These are phyloP conservation scores for Xylaria sp. DNA, from an alignment of 2,329 filamentous ascomycete species.

Conservation along the genomic window DNA sequence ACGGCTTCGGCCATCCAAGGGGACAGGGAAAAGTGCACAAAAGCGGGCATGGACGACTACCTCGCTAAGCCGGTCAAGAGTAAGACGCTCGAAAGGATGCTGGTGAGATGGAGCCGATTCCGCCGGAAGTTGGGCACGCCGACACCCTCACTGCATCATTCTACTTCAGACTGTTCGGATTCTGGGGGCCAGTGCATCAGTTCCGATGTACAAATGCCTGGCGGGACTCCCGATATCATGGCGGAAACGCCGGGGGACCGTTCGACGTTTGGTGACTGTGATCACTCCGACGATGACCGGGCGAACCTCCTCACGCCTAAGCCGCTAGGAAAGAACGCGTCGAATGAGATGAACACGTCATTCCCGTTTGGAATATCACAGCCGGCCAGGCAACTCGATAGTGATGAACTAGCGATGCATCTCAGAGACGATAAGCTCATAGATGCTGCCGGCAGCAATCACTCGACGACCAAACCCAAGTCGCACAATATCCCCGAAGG, in stretches of 20 bases:
- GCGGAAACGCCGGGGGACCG: conserved; percentile 24
- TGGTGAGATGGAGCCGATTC: conserved; percentile 65
- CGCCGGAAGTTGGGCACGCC: conserved; percentile 31
- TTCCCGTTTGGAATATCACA: conserved; percentile 46
- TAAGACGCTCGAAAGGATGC: conserved; percentile 68
- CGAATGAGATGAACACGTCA: conserved; percentile 39
- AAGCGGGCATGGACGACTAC: conserved; percentile 77
- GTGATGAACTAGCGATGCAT: conserved; percentile 43
- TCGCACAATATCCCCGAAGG: conserved; percentile 38
- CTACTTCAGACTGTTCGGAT: conserved; percentile 51
- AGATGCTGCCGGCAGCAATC: conserved; percentile 46
- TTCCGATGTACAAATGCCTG: conserved; percentile 27
- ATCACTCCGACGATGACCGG: conserved; percentile 18
- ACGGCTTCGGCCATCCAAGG: conserved; percentile 79
- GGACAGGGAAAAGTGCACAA: conserved; percentile 72
- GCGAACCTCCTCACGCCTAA: conserved; percentile 43
- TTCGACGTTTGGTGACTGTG: conserved; percentile 5
- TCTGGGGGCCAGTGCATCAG: conserved; percentile 45
- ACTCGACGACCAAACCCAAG: conserved; percentile 29
- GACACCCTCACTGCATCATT: conserved; percentile 29
- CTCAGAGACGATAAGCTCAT: conserved; percentile 52
- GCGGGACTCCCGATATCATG: conserved; percentile 10
- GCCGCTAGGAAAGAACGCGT: conserved; percentile 41
- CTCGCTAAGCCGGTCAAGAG: conserved; percentile 74
- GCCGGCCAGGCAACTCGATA: conserved; percentile 37